Base-by-base conservation (phyloP, 2,329 filamentous ascomycete genomes). In the Teratosphaeria zuluensis region DNA sequence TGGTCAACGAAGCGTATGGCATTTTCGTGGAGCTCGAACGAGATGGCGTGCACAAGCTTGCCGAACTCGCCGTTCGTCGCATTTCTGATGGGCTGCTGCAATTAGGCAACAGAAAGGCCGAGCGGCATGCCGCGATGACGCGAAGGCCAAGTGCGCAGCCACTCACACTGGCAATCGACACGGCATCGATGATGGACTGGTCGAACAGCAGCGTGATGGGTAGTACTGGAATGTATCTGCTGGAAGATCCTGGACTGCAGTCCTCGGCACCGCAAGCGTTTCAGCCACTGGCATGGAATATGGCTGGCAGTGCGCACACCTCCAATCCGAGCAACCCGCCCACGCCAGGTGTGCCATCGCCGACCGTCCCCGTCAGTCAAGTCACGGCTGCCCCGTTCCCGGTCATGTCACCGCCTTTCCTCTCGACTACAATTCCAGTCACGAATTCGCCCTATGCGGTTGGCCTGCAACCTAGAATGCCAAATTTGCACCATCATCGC, bases 221-320 rank as follows among this genome's bases (percentile, higher is more conserved):
- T 16, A 73, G 74, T 55, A 76, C 74, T 2, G 75, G 77, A 4
- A 78, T 79, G 76, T 68, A 76, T 46, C 68, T 78, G 0, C 71
- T 79, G 31, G 77, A 80, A 62, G 77, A 79, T 58, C 67, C 72
- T 14, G 75, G 76, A 7, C 64, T 78, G 33, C 77, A 79, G 48
- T 63, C 65, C 9, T 63, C 62, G 53, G 59, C 59, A 7, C 63
- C 61, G 11, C 59, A 53, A 12, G 51, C 65, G 12, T 70, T 70
- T 54, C 61, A 64, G 24, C 68, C 68, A n/a, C 60, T 69, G 4
- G 62, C 58, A 30, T 70, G 67, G 67, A 59, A 66, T 53, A 66
- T 68, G 65, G 65, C 66, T 7, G 67, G 67, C 48, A 63, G 62
- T 56, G 59, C 60, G 24, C 61, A 61, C 16, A 51, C 63, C 21